Base-by-base conservation (phyloP, 345 rosid species). In the Syzygium jambos region DNA sequence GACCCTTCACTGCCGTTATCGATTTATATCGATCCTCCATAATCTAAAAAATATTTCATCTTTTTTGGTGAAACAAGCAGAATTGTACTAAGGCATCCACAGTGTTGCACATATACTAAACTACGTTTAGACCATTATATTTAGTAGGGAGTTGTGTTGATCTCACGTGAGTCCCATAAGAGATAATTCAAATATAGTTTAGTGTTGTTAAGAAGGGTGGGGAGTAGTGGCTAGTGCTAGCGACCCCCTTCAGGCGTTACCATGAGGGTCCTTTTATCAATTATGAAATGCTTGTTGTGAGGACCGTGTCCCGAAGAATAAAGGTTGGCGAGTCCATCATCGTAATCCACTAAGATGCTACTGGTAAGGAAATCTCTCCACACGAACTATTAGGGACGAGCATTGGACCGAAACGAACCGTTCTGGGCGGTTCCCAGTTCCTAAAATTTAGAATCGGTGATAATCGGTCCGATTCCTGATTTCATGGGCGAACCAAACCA, bases 311-410 rank as follows among this genome's bases (percentile, higher is more conserved):
- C 46, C 46, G 46, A 43, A 43, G 46, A 43, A 43, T 1, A 30
- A 61, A 17, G 34, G 19, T 6, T n/a, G 73, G 34, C 30, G 73
- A 61, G 14, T 1, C 0, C 4, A 0, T n/a, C 29, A 3, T 0
- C 0, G 0, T 29, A n/a, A 30, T 7, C 38, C 73, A 14, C 30
- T 61, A 13, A n/a, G 19, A 61, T 61, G 73, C 2, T n/a, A 12
- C 1, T 61, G 0, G 21, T 61, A 6, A n/a, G 9, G 0, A 61
- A 61, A 61, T n/a, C 16, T 11, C 12, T 51, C 13, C 52, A 51
- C 52, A 9, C 13, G 3, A 51, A 13, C 7, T 43, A 43, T 43
- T 43, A 43, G 46, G 46, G 46, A 43, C 46, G 46, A 43, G 46
- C 46, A 43, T 6, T 43, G 46, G 46, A 43, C 46, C 6, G 5